phyloP scores from a whole-genome alignment of 148 eudicot species.

The Agrostemma githago region DNA sequence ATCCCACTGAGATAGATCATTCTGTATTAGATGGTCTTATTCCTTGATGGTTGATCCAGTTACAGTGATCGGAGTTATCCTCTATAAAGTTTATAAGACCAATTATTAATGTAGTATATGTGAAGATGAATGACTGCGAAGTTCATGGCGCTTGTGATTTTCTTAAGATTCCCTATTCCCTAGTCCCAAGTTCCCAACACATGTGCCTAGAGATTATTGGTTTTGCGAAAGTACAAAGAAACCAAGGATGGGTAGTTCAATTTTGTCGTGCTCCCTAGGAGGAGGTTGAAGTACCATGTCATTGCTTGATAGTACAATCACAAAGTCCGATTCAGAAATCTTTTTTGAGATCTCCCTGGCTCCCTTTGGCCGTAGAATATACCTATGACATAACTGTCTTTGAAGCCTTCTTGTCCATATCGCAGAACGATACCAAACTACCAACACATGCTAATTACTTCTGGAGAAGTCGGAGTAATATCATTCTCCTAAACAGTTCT shows the following conservation, averaged over 20 bases:
- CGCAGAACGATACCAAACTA: neutral
- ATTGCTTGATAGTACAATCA: neutral
- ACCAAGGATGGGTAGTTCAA: neutral
- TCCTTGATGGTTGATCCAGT: neutral
- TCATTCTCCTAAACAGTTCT: neutral
- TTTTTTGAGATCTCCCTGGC: neutral
- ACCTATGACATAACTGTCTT: neutral
- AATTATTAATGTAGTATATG: neutral
- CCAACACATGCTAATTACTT: neutral
- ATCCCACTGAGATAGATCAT: neutral
- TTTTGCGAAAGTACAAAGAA: neutral
- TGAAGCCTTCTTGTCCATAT: slow-evolving; percentile 4
- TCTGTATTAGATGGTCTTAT: slow-evolving; percentile 2
- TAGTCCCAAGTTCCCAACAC: neutral
- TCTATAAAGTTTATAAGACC: no score
- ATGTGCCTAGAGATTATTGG: neutral
- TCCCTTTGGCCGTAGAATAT: neutral
- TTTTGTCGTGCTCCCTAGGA: neutral
- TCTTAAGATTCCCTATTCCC: neutral
- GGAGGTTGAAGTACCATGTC: neutral
- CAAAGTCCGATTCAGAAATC: neutral
- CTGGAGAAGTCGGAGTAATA: neutral
- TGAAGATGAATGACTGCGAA: neutral
- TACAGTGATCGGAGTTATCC: neutral
- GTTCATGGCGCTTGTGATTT: neutral